Evolutionary conservation across 331 rosid genomes (phyloP), one percentile per base, ranked within the genome.

Genomic region (Malus hybrid): DNA sequence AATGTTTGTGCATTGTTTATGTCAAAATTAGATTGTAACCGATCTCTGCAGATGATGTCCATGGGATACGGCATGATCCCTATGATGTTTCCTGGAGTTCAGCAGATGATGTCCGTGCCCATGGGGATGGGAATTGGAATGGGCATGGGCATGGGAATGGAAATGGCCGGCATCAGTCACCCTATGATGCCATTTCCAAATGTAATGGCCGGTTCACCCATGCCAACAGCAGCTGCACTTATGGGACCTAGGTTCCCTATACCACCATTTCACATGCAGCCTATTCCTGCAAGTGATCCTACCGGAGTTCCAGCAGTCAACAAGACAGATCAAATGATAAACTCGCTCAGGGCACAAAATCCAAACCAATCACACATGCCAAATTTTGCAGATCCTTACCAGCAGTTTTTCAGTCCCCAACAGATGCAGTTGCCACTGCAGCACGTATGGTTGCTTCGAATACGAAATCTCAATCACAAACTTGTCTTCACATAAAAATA

Each of bases 61-160:
- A 91, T 91, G 96, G 98, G 98, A 76, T 93, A 93, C 48, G 93
- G 97, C 70, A 87, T 93, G 97, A 86, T 93, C 60, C 98, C 98
- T 29, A 89, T 93, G 93, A 91, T 91, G 97, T 91, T 87, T 84
- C 93, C 97, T 5, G 97, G 96, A 44, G 82, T 93, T 60, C 98
- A 89, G 79, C 96, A 44, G 50, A 44, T 44, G 50, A 44, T 82
- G 74, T 93, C 82, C 68, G 87, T 93, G 91, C 88, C 87, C 16
- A 85, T 93, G 86, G 93, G 96, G 48, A 93, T 93, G 93, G 88
- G 88, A 10, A 75, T 84, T 1, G 87, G 74, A 1, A 76, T 81
- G 76, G 88, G 98, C 20, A 81, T 92, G 78, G 97, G 97, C 14
- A 86, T 92, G 92, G 92, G 94, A 2, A 89, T 92, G 92, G 93